Percentiles rank a stretch among this genome's conserved stretches.
phyloP scores from a whole-genome alignment of 306 rosid genomes.

The Casuarina cunninghamiana region DNA sequence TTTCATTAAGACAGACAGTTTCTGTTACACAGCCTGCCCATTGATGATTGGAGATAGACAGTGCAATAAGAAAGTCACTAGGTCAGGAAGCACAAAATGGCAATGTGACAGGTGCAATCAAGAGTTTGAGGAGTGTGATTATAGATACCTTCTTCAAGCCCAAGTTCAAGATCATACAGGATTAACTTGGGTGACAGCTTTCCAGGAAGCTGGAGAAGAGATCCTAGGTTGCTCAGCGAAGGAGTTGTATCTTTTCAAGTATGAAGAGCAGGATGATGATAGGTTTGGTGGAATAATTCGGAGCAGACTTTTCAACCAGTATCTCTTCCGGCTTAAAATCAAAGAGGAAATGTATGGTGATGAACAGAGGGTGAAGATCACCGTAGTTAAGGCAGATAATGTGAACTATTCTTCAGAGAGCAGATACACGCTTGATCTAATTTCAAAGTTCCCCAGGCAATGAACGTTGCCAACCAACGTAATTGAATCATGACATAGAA shows the following conservation, averaged over 20 bases:
- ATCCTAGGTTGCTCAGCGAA: constrained; percentile 76
- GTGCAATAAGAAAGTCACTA: constrained; percentile 82
- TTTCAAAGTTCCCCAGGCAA: constrained; percentile 55
- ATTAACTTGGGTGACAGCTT: constrained; percentile 94
- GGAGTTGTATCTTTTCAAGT: constrained; percentile 72
- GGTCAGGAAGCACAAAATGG: constrained; percentile 65
- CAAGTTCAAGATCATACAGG: constrained; percentile 89
- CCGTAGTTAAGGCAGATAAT: constrained; percentile 81
- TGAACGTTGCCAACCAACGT: constrained; percentile 3
- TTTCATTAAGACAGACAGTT: constrained; percentile 80
- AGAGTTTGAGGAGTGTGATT: constrained; percentile 89
- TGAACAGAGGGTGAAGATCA: constrained; percentile 86
- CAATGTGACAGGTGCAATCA: constrained; percentile 93
- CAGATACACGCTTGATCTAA: constrained; percentile 60
- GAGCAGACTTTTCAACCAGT: constrained; percentile 63
- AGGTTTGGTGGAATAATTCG: constrained; percentile 66
- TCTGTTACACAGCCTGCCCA: constrained; percentile 96
- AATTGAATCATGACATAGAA: background rate
- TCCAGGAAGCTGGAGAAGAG: constrained; percentile 94
- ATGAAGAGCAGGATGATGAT: constrained; percentile 68
- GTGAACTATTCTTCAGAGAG: constrained; percentile 74
- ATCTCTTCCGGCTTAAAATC: constrained; percentile 74
- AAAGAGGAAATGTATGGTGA: constrained; percentile 86
- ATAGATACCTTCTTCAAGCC: constrained; percentile 95
- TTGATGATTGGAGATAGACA: constrained; percentile 94